phyloP scores from a whole-genome alignment of 371 early-diverging fungal species.

The Mortierella sp. region DNA sequence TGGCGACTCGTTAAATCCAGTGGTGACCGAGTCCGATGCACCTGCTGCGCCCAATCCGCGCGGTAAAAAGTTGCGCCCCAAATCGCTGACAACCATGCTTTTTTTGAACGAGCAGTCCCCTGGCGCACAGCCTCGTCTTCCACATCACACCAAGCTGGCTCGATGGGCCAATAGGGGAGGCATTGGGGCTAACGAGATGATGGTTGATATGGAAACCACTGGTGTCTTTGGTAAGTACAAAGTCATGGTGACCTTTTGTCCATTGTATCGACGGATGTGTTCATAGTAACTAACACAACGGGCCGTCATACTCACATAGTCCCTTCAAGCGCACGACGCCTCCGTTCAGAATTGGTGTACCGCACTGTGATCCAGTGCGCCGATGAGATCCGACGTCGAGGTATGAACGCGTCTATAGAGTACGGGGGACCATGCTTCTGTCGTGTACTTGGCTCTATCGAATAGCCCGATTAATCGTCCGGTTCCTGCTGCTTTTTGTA shows the following conservation, averaged over 20 bases:
- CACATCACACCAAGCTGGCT: constrained; percentile 14
- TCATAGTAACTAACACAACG: background rate
- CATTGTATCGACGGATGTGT: background rate
- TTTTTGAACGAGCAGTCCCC: constrained; percentile 13
- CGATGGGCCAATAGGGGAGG: constrained; percentile 39
- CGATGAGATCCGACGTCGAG: constrained; percentile 44
- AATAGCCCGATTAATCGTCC: background rate
- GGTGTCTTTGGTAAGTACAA: constrained; percentile 45
- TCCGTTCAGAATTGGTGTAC: constrained; percentile 49
- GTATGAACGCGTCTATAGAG: constrained; percentile 2
- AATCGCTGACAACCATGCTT: constrained; percentile 14
- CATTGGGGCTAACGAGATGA: constrained; percentile 43
- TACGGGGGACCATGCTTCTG: background rate
- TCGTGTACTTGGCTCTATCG: background rate
- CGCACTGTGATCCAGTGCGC: constrained; percentile 35
- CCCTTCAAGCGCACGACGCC: constrained; percentile 32
- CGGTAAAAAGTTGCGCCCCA: constrained; percentile 11
- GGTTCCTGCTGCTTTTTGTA: background rate
- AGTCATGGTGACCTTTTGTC: background rate
- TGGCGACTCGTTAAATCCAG: too few species aligned
- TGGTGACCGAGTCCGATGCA: too few species aligned
- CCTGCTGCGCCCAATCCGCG: background rate
- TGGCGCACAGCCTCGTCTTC: constrained; percentile 5
- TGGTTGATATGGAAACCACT: constrained; percentile 45
- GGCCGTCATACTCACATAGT: constrained; percentile 27